These are phyloP conservation scores for Trametes hirsuta DNA, from an alignment of 1,284 basidiomycete genomes.

Conservation along the genomic window DNA sequence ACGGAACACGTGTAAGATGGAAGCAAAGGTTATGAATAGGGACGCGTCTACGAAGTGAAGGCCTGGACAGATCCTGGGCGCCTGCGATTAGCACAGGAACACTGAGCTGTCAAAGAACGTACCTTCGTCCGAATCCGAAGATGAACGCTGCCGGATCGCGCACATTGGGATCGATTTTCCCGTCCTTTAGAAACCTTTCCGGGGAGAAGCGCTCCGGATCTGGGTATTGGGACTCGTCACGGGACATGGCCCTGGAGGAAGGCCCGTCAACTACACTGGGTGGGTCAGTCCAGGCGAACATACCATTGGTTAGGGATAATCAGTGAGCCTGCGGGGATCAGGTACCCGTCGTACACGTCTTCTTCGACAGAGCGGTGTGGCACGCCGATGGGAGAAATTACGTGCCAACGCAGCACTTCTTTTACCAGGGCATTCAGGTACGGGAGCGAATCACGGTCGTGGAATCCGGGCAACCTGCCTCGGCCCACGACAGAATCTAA, in stretches of 20 bases:
- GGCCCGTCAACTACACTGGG: neutral
- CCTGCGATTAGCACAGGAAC: neutral
- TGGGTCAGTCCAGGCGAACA: neutral
- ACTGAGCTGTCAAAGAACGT: neutral
- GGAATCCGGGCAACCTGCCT: conserved; percentile 6
- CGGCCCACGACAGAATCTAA: conserved; percentile 7
- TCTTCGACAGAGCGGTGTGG: conserved; percentile 5
- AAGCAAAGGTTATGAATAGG: conserved; percentile 13
- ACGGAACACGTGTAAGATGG: conserved; percentile 9
- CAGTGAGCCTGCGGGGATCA: conserved; percentile 5
- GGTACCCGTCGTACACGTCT: conserved; percentile 10
- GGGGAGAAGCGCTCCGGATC: conserved; percentile 6
- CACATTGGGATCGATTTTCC: conserved; percentile 5
- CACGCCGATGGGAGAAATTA: conserved; percentile 11
- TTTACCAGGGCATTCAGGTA: conserved; percentile 11
- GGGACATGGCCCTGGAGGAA: conserved; percentile 6
- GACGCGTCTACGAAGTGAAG: conserved; percentile 5
- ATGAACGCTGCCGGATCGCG: conserved; percentile 3
- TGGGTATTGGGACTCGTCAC: conserved; percentile 1
- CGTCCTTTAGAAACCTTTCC: conserved; percentile 4
- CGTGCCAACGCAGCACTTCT: conserved; percentile 12
- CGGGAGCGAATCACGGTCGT: conserved; percentile 6
- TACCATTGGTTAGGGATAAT: conserved; percentile 12
- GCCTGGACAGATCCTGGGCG: conserved; percentile 15
- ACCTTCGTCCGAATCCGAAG: conserved; percentile 15